Conservation (phyloP, 2,329 filamentous ascomycete genomes). For the Colletotrichum sp. region DNA sequence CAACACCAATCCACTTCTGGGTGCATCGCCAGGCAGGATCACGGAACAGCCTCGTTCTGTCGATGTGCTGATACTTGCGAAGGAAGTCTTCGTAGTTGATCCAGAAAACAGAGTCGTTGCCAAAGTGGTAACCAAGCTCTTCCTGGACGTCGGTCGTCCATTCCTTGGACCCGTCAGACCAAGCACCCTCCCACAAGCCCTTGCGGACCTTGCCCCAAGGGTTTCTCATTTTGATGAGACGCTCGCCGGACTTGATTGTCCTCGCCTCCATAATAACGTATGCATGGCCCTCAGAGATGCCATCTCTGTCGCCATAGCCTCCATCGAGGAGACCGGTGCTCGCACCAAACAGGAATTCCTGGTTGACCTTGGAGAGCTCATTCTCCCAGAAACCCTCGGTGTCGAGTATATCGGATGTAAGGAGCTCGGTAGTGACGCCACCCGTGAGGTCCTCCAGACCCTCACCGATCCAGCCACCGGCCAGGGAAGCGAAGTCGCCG, state of each 20-base stretch:
- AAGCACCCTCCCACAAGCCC: slow-evolving; percentile 64
- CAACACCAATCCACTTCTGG: slow-evolving; percentile 65
- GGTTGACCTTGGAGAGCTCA: slow-evolving; percentile 79
- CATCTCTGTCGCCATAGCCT: slow-evolving; percentile 64
- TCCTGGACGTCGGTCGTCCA: slow-evolving; percentile 63
- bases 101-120: slow-evolving; percentile 68
- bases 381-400: slow-evolving; percentile 84
- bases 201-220: slow-evolving; percentile 65
- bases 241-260: slow-evolving; percentile 54
- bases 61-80: slow-evolving; percentile 65
- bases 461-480: slow-evolving; percentile 73
- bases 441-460: slow-evolving; percentile 67
- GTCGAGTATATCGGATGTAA: slow-evolving; percentile 75
- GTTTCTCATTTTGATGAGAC: slow-evolving; percentile 63
- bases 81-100: slow-evolving; percentile 67
- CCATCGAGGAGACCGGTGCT: slow-evolving; percentile 67
- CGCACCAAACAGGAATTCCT: slow-evolving; percentile 80
- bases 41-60: slow-evolving; percentile 66
- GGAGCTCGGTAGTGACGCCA: slow-evolving; percentile 72
- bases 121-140: slow-evolving; percentile 64
- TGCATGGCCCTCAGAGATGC: slow-evolving; percentile 63
- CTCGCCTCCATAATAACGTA: slow-evolving; percentile 66
- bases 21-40: slow-evolving; percentile 62
- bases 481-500: slow-evolving; percentile 74
- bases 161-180: slow-evolving; percentile 65